Evolutionary conservation across 495 filamentous ascomycete species (phyloP).

Genomic region (Aspergillus wentii): DNA sequence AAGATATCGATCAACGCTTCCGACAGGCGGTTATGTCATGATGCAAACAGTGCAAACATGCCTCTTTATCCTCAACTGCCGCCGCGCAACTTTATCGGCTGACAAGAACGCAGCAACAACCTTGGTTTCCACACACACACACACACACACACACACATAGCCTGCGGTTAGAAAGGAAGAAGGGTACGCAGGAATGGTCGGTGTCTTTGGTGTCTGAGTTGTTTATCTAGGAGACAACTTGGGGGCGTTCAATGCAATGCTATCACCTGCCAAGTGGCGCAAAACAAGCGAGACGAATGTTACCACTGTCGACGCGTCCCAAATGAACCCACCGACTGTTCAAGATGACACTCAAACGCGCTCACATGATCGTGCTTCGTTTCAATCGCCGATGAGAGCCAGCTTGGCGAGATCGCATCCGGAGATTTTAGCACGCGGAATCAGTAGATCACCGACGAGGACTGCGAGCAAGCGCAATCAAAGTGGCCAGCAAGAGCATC

Average conservation of each 20-base stretch:
- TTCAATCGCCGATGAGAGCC: slow-evolving; percentile 60
- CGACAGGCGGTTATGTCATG: slow-evolving; percentile 29
- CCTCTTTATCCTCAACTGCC: too few species aligned
- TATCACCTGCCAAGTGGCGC: slow-evolving; percentile 56
- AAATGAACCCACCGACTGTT: slow-evolving; percentile 22
- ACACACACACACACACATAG: too few species aligned
- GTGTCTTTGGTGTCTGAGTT: too few species aligned
- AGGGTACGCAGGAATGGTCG: too few species aligned
- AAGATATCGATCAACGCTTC: slow-evolving; percentile 1
- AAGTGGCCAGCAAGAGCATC: slow-evolving; percentile 14
- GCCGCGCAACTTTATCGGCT: too few species aligned
- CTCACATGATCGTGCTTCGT: slow-evolving; percentile 46
- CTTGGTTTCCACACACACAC: too few species aligned
- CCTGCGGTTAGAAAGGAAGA: too few species aligned
- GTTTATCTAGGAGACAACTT: too few species aligned
- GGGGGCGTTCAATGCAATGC: too few species aligned
- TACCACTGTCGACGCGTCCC: slow-evolving; percentile 19
- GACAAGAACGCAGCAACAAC: too few species aligned
- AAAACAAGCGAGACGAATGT: slow-evolving; percentile 51
- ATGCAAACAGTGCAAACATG: slow-evolving; percentile 43
- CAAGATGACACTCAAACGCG: slow-evolving; percentile 17
- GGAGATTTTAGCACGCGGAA: slow-evolving; percentile 47
- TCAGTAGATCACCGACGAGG: slow-evolving; percentile 30
- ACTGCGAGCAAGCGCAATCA: slow-evolving; percentile 10
- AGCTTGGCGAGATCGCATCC: slow-evolving; percentile 62